Evolutionary conservation across 495 filamentous ascomycete species (phyloP), one percentile per base, ranked within the genome.

Genomic region (Halenospora varia): DNA sequence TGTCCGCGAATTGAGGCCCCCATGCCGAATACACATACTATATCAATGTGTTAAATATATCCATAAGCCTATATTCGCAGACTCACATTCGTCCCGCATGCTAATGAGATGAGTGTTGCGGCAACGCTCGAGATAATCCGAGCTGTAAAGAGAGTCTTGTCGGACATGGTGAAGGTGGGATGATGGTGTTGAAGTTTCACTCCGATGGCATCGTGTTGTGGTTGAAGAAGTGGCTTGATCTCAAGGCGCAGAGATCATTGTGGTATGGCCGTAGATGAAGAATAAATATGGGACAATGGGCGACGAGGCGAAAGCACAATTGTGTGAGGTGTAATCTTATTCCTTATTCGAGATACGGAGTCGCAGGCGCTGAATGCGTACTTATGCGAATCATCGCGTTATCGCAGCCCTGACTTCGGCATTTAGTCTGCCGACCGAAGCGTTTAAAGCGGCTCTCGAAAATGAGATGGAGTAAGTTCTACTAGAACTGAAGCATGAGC

Each of bases 21-120:
- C 95, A 98, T 73, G 94, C 95, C 53, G 92, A 96, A 67, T 97
- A 98, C 61, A 92, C 95, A 82, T 98, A 98, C 92, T 96, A 63
- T n/a, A n/a, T n/a, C n/a, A 15, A 29, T 22, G 22, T 18, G 50
- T 68, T 25, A 65, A n/a, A 56, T 48, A 53, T 44, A 39, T 26
- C 50, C 57, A 48, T 45, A 42, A 39, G 41, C 26, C 35, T n/a
- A 50, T 41, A 35, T 49, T 41, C 18, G 11, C 61, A 62, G 53
- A 64, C 87, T 67, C 72, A 95, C 92, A 75, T 96, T 97, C 45
- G 92, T 96, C 57, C 93, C 93, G 71, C 90, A 95, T 58, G 92
- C 88, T 56, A 98, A 75, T 35, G 92, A 84, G 59, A 97, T 91
- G 60, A 85, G 68, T 35, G 90, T 96, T 20, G 89, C 93, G 25